Percentiles rank a stretch among this genome's conserved stretches.
phyloP scores from a whole-genome alignment of 2,329 filamentous ascomycete genomes.

The Trichoderma sp. region DNA sequence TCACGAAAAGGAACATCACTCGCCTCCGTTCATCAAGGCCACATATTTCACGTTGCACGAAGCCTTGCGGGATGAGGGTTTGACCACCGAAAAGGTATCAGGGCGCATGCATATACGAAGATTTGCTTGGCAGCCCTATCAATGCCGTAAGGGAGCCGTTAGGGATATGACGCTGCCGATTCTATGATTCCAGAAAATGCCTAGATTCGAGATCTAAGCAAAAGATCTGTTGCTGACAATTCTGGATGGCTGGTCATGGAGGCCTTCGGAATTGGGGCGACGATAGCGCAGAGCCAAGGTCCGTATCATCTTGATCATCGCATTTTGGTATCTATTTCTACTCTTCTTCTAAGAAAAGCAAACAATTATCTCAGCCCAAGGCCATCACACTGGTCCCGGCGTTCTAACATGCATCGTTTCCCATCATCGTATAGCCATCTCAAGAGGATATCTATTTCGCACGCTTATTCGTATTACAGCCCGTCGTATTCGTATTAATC shows the following conservation, averaged over 20 bases:
- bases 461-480: slow-evolving; percentile 8
- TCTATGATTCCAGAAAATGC: no score
- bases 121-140: neutral
- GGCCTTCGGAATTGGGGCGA: neutral
- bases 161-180: neutral
- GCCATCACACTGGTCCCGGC: neutral
- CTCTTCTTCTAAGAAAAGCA: neutral
- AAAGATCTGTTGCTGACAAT: no score
- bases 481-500: slow-evolving; percentile 7
- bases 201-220: no score
- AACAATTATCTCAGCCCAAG: neutral
- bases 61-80: neutral
- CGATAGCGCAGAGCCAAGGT: neutral
- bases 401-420: neutral
- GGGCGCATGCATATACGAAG: neutral
- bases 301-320: neutral
- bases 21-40: neutral
- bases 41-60: neutral
- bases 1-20: no score
- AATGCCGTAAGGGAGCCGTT: no score
- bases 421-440: neutral
- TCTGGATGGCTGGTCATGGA: no score
- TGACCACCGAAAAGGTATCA: neutral
- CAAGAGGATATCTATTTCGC: neutral
- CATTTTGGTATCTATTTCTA: neutral